Evolutionary conservation across 1,284 basidiomycete genomes (phyloP).

Genomic region (Ceraceosorus bombacis): DNA sequence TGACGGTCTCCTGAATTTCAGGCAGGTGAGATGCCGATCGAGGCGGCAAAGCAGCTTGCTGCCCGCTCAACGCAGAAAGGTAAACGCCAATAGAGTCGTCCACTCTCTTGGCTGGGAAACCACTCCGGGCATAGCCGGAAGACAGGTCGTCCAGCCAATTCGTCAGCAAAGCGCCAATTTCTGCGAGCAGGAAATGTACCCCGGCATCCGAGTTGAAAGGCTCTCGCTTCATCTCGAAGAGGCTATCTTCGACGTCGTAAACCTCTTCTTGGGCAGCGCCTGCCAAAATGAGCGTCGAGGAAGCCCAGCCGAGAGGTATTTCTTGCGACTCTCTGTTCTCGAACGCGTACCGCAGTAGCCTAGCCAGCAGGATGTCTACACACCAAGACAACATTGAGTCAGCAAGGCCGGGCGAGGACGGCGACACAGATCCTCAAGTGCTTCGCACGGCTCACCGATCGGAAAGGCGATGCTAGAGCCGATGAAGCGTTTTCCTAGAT

Average conservation of each 20-base stretch:
- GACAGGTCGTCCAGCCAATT: slow-evolving; percentile 22
- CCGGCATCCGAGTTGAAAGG: slow-evolving; percentile 38
- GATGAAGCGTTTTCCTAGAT: slow-evolving; percentile 15
- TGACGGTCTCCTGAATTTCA: no score
- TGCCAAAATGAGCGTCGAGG: slow-evolving; percentile 66
- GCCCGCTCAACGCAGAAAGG: no score
- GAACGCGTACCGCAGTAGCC: slow-evolving; percentile 36
- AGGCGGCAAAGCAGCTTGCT: no score
- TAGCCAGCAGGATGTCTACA: neutral
- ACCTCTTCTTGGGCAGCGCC: slow-evolving; percentile 67
- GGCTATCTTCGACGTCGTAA: slow-evolving; percentile 75
- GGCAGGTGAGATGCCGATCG: no score
- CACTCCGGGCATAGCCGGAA: no score
- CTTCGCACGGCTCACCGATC: slow-evolving; percentile 18
- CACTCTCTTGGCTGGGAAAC: no score
- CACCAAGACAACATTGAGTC: slow-evolving; percentile 9
- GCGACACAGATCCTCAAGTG: no score
- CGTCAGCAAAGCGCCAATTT: slow-evolving; percentile 23
- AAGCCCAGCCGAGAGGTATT: slow-evolving; percentile 63
- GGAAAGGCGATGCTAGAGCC: slow-evolving; percentile 40
- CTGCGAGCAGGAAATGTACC: slow-evolving; percentile 33
- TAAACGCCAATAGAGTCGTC: no score
- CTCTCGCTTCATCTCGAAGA: slow-evolving; percentile 58
- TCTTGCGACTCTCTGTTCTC: slow-evolving; percentile 16
- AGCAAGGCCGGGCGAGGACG: slow-evolving; percentile 10